Conservation (phyloP, 345 rosid species). For the Acer negundo region DNA sequence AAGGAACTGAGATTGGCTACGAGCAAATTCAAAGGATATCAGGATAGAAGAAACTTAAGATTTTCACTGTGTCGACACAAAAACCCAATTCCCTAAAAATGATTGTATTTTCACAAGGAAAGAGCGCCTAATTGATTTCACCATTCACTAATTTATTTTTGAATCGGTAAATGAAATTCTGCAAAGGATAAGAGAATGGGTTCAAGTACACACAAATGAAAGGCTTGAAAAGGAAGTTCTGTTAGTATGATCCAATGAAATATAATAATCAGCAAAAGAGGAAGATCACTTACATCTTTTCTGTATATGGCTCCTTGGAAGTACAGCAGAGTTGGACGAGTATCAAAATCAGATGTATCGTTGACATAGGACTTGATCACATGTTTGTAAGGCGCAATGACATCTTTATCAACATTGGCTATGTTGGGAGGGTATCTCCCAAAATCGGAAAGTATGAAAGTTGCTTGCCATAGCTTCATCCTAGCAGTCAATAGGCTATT, state of each 20-base stretch:
- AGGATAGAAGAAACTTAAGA: neutral
- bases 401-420: conserved; percentile 84
- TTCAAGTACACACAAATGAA: neutral
- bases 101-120: neutral
- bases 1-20: neutral
- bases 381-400: conserved; percentile 93
- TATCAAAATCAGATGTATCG: conserved; percentile 67
- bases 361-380: conserved; percentile 55
- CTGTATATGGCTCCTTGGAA: conserved; percentile 97
- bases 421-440: conserved; percentile 87
- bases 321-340: conserved; percentile 77
- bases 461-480: conserved; percentile 75
- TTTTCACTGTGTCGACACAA: neutral
- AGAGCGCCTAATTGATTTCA: neutral
- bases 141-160: neutral
- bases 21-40: neutral
- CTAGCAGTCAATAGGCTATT: conserved; percentile 86
- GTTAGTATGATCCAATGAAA: neutral
- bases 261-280: conserved; percentile 7
- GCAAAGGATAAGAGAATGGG: neutral
- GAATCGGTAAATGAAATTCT: neutral
- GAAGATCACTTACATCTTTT: conserved; percentile 71
- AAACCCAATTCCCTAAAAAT: neutral
- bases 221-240: neutral
- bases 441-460: conserved; percentile 81